Base-by-base conservation (phyloP, 495 filamentous ascomycete genomes). In the Haplographium delicatum region DNA sequence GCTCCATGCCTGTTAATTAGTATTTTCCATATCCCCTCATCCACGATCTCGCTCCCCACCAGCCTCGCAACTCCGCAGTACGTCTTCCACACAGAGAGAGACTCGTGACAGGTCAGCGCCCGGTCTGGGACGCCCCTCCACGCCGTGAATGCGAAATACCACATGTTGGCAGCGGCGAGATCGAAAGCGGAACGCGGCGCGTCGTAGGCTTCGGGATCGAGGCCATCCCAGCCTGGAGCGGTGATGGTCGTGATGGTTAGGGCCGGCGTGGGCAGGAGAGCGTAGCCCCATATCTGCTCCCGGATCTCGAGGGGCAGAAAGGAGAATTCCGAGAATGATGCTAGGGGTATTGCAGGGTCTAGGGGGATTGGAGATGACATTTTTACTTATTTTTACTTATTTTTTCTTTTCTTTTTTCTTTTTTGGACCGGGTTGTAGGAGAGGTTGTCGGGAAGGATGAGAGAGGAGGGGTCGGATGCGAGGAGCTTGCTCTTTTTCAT, bases 301-400 rank as follows among this genome's bases (percentile, higher is more conserved):
- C 56, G 56, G 13, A 59, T 44, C 41, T 59, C 51, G 1, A 39
- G 16, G 11, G 56, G 56, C 11, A 59, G 45, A 15, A 34, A 30
- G 15, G 19, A 30, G 26, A 55, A 55, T 18, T 41, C 45, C 16
- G 44, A 38, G 38, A 55, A 55, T 34, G 44, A 38, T 13, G 44
- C 35, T 19, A 39, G 18, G 18, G 15, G 22, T 4, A 3, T 39
- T 4, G 15, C 6, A 39, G 3, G 18, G 1, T 20, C 16, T 19
- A 19, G n/a, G 8, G 4, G 15, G 16, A 39, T 20, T 5, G 4
- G 22, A 1, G 1, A 19, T 39, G 16, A 39, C 35, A 13, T 39
- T 13, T n/a, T 35, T 4, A 5, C 33, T 15, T 10, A 5, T 35
- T 35, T n/a, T n/a, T n/a, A n/a, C n/a, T n/a, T n/a, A n/a, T n/a